A percentile compares a stretch with the other conserved stretches of the same genome.
phyloP scores from a whole-genome alignment of 768 basidiomycete genomes.

The Lactarius hengduanensis region DNA sequence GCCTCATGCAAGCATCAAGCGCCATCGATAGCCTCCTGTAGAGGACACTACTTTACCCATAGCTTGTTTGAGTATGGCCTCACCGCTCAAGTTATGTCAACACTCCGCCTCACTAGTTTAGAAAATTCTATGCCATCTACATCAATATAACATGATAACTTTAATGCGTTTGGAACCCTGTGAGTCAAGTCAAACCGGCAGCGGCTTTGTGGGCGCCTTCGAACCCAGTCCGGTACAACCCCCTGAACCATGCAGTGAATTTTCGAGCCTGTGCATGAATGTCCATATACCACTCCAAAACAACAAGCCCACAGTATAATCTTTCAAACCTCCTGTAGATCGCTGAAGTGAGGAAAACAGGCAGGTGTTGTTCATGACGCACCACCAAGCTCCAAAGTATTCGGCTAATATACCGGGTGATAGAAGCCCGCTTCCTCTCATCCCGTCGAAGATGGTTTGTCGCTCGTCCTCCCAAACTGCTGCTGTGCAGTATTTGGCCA shows the following conservation, averaged over 20 bases:
- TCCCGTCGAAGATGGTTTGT: conserved; percentile 36
- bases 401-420: conserved; percentile 46
- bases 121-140: conserved; percentile 18
- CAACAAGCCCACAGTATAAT: conserved; percentile 47
- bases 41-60: not conserved
- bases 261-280: conserved; percentile 54
- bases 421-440: conserved; percentile 52
- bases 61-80: not conserved
- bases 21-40: conserved; percentile 19
- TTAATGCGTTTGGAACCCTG: conserved; percentile 20
- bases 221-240: conserved; percentile 57
- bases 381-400: conserved; percentile 72
- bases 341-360: conserved; percentile 2
- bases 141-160: conserved; percentile 20
- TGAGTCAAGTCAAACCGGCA: conserved; percentile 52
- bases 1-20: conserved; percentile 15
- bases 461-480: conserved; percentile 77
- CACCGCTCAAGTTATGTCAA: not conserved
- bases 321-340: conserved; percentile 57
- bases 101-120: not conserved
- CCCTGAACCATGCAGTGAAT: conserved; percentile 61
- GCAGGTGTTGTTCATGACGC: conserved; percentile 32
- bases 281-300: conserved; percentile 66
- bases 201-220: conserved; percentile 69
- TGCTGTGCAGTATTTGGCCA: conserved; percentile 81